Conservation (phyloP, 257 asterid genomes). For the Ilex asprella region DNA sequence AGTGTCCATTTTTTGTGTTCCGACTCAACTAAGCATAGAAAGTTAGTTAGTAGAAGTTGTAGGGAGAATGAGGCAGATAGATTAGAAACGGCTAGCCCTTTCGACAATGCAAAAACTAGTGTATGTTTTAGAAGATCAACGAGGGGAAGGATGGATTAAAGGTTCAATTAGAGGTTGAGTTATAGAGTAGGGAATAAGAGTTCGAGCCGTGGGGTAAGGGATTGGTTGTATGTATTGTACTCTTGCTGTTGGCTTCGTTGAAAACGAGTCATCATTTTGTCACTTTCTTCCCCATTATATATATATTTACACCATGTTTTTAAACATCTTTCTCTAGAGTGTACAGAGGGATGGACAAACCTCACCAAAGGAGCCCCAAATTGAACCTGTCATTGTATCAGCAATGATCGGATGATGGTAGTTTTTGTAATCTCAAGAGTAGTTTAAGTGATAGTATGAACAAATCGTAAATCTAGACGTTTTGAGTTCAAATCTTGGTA, state of each 20-base stretch:
- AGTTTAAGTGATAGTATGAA: too few species aligned
- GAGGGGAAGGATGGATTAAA: slow-evolving; percentile 19
- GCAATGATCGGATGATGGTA: background rate
- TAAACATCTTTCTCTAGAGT: background rate
- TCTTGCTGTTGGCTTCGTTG: slow-evolving; percentile 18
- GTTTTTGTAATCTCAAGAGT: too few species aligned
- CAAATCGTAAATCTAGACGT: too few species aligned
- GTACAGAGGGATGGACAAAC: background rate
- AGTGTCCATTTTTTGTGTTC: slow-evolving; percentile 19
- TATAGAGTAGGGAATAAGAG: slow-evolving; percentile 15
- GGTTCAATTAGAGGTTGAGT: slow-evolving; percentile 10
- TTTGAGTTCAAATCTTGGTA: too few species aligned
- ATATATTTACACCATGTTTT: background rate
- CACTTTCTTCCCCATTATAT: slow-evolving; percentile 34
- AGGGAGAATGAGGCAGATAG: slow-evolving; percentile 34
- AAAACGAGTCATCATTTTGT: slow-evolving; percentile 32
- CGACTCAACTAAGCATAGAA: slow-evolving; percentile 26
- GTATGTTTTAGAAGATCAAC: slow-evolving; percentile 34
- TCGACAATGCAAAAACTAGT: slow-evolving; percentile 26
- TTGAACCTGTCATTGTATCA: background rate
- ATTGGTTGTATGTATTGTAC: slow-evolving; percentile 23
- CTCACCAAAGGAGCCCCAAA: background rate
- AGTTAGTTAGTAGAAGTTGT: slow-evolving; percentile 28
- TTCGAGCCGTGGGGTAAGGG: slow-evolving; percentile 23
- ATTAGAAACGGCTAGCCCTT: slow-evolving; percentile 29